These are phyloP conservation scores for Fomitopsis schrenkii DNA, from an alignment of 1,284 basidiomycete genomes.

Conservation along the genomic window DNA sequence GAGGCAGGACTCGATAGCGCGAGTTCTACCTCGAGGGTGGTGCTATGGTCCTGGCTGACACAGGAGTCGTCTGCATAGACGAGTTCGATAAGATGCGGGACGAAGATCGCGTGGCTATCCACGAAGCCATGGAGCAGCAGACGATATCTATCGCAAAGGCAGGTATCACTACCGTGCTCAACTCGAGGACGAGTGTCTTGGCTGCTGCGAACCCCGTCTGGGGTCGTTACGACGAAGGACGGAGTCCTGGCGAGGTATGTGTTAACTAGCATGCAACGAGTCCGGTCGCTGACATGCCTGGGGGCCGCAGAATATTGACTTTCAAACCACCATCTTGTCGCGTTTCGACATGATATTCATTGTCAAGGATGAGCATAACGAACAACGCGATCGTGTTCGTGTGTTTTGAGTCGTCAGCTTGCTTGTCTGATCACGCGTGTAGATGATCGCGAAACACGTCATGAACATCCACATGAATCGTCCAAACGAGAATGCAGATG, in stretches of 20 bases:
- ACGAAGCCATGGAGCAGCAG: conserved; percentile 99
- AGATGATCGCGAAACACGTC: conserved; percentile 96
- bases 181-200: conserved; percentile 93
- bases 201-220: conserved; percentile 99
- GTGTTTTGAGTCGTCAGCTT: neutral
- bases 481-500: conserved; percentile 56
- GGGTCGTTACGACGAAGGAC: conserved; percentile 96
- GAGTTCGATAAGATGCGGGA: conserved; percentile 99
- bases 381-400: conserved; percentile 81
- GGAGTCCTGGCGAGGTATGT: conserved; percentile 89
- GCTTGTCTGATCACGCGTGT: conserved; percentile 2
- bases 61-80: conserved; percentile 98
- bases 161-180: conserved; percentile 97
- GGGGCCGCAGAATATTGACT: conserved; percentile 82
- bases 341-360: conserved; percentile 99
- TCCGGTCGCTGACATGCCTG: neutral
- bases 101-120: conserved; percentile 97
- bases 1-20: conserved; percentile 46
- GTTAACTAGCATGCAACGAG: neutral
- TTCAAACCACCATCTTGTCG: conserved; percentile 97
- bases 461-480: conserved; percentile 99
- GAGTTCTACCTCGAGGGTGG: conserved; percentile 99
- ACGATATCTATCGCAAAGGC: conserved; percentile 99
- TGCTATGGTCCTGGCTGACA: conserved; percentile 98
- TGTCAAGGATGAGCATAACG: conserved; percentile 98